These are phyloP conservation scores for Taxillus chinensis DNA, from an alignment of 164 flowering plant genomes.

Conservation along the genomic window DNA sequence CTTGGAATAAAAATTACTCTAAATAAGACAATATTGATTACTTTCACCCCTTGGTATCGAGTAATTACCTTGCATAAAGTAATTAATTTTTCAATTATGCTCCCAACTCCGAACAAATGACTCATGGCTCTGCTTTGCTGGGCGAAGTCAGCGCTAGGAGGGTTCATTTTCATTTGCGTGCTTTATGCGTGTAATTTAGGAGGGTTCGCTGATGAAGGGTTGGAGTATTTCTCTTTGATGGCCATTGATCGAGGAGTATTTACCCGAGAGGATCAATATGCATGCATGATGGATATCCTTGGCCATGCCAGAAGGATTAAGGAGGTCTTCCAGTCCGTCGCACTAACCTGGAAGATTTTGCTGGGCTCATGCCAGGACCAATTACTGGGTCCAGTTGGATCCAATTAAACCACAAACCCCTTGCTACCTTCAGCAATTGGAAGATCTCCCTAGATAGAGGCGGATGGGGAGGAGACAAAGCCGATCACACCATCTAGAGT, in stretches of 20 bases:
- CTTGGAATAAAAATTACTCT: too few species aligned
- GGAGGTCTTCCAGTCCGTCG: slow-evolving; percentile 53
- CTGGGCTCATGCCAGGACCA: slow-evolving; percentile 52
- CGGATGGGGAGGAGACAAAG: too few species aligned
- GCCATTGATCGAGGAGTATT: slow-evolving; percentile 28
- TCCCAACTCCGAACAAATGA: too few species aligned
- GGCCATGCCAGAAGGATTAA: slow-evolving; percentile 47
- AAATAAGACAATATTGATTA: too few species aligned
- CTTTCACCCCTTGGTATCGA: too few species aligned
- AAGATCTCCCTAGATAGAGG: too few species aligned
- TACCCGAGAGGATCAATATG: slow-evolving; percentile 72
- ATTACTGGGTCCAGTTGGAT: slow-evolving; percentile 65
- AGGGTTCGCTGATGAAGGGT: slow-evolving; percentile 46
- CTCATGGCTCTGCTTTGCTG: too few species aligned
- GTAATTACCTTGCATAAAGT: too few species aligned
- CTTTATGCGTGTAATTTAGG: slow-evolving; percentile 74
- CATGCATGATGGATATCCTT: slow-evolving; percentile 65
- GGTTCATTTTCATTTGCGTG: slow-evolving; percentile 61
- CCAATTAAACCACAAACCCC: not conserved
- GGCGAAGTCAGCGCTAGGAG: too few species aligned
- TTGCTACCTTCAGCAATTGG: not conserved
- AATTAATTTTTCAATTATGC: too few species aligned
- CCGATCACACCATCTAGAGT: too few species aligned
- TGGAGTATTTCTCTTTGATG: slow-evolving; percentile 55
- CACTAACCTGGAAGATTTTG: slow-evolving; percentile 66